These are phyloP conservation scores for Neopestalotiopsis sp. DNA, from an alignment of 2,329 filamentous ascomycete species.

Conservation along the genomic window DNA sequence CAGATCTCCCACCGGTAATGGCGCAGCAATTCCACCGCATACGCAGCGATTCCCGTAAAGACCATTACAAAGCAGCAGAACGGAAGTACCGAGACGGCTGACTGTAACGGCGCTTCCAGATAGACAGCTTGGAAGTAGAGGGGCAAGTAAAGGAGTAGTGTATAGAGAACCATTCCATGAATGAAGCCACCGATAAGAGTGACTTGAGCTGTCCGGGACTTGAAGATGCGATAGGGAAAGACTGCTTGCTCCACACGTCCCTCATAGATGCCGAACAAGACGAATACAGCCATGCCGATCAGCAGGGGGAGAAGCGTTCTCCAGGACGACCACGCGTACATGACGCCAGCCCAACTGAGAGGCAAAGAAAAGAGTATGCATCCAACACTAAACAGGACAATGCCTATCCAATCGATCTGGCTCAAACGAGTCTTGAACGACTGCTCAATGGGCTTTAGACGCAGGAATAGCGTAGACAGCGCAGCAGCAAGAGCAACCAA, in stretches of 20 bases:
- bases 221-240: conserved; percentile 38
- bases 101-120: conserved; percentile 31
- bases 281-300: conserved; percentile 33
- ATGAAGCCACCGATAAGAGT: conserved; percentile 33
- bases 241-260: conserved; percentile 32
- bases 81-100: conserved; percentile 36
- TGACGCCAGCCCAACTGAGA: conserved; percentile 38
- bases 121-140: conserved; percentile 40
- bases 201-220: conserved; percentile 26
- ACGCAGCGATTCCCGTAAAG: conserved; percentile 21
- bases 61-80: conserved; percentile 25
- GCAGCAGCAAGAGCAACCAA: conserved; percentile 26
- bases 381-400: conserved; percentile 31
- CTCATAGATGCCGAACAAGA: conserved; percentile 35
- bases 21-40: conserved; percentile 5
- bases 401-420: conserved; percentile 38
- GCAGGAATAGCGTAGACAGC: conserved; percentile 26
- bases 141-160: conserved; percentile 37
- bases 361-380: conserved; percentile 33
- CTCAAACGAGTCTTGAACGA: conserved; percentile 24
- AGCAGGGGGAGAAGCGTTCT: conserved; percentile 38
- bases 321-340: conserved; percentile 40
- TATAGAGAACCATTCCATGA: conserved; percentile 37
- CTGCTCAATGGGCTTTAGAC: conserved; percentile 24
- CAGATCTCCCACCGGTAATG: conserved; percentile 29